Base-by-base conservation (phyloP, 1,284 basidiomycete genomes). In the Pseudomicrostroma phylloplanum region DNA sequence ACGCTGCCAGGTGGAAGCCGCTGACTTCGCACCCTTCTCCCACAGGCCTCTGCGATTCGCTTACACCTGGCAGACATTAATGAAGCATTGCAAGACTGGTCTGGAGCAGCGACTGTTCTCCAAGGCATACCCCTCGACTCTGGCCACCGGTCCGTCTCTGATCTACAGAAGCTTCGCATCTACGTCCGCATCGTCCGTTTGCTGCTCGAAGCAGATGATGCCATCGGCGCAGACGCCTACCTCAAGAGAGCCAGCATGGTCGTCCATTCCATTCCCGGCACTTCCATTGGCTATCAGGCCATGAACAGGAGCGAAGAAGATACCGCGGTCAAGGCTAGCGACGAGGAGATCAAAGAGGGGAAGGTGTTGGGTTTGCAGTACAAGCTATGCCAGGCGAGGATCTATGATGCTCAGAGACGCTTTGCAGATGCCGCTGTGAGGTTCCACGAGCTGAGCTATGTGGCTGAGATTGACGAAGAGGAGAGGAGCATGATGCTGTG, bases 131-230 rank as follows among this genome's bases (percentile, higher is more conserved):
- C 91, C 1, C 82, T 96, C 42, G 92, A 97, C 73, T 88, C 90
- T n/a, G 87, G 88, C n/a, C 88, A 89, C 74, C 84, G 89, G 55
- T 83, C 86, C 11, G 84, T 89, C 26, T 83, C 88, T 11, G 91
- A 93, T 77, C 86, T 87, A 64, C 90, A 92, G 65, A 96, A 92
- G 81, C 86, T 97, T 40, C 85, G 85, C 21, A 85, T 96, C 49
- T 94, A 96, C 78, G 88, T 98, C 65, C 89, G 92, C 60, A 96
- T 98, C 69, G 90, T 96, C 42, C 88, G 94, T 21, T 84, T 98
- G 3, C 84, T 94, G n/a, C 85, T 98, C 42, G 93, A 97, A 82
- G 93, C 96, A 48, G 91, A 92, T 76, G 91, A 96, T 73, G 89
- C 89, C 1, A 89, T 91, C 0, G 89, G 90, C 78, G 96, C 96